A percentile compares a stretch with the other conserved stretches of the same genome.
Conservation (phyloP, 1,284 basidiomycete species). For the Ganoderma multipileum region DNA sequence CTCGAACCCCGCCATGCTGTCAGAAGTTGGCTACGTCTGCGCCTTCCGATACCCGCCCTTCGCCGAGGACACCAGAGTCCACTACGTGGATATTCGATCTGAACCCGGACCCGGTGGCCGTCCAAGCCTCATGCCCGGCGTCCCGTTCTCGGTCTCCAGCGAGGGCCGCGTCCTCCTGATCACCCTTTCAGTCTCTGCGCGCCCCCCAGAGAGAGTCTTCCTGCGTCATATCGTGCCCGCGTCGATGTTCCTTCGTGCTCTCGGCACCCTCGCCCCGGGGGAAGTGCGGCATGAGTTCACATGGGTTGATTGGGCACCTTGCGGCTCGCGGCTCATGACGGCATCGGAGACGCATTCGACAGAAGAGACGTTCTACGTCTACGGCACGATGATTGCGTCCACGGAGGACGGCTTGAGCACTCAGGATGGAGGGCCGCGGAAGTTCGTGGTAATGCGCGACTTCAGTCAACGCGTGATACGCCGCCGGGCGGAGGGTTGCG, state of each 20-base stretch:
- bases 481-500: constrained; percentile 16
- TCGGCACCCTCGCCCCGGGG: constrained; percentile 34
- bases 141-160: no score
- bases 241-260: constrained; percentile 48
- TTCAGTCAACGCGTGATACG: constrained; percentile 56
- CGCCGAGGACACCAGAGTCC: constrained; percentile 33
- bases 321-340: constrained; percentile 49
- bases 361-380: constrained; percentile 71
- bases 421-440: no score
- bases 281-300: constrained; percentile 39
- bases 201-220: no score
- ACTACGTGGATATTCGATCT: constrained; percentile 54
- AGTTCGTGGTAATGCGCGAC: constrained; percentile 46
- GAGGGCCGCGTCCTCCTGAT: no score
- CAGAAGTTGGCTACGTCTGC: constrained; percentile 43
- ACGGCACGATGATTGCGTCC: constrained; percentile 54
- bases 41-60: constrained; percentile 53
- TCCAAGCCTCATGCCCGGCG: no score
- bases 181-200: no score
- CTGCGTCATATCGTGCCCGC: constrained; percentile 59
- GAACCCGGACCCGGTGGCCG: constrained; percentile 67
- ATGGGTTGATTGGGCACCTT: constrained; percentile 63
- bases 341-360: constrained; percentile 45
- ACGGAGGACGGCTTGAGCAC: neutral
- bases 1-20: constrained; percentile 34